phyloP scores from a whole-genome alignment of 441 rosid species.

The Pelargonium myrrhifolium region DNA sequence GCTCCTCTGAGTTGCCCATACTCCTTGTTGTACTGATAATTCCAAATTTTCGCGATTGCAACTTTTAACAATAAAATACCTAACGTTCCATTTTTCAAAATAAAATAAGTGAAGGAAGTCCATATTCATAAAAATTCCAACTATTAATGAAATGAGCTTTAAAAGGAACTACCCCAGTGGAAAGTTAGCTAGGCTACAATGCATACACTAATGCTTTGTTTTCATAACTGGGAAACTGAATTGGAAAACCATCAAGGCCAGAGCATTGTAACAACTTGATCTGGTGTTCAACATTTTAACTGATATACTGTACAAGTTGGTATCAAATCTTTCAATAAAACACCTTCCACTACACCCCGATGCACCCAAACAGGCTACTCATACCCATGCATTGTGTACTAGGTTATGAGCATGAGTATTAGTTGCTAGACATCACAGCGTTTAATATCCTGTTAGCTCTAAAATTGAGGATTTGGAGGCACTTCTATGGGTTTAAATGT shows the following conservation, averaged over 20 bases:
- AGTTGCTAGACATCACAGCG: conserved; percentile 2
- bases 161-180: not conserved
- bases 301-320: not conserved
- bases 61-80: conserved; percentile 99
- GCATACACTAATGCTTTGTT: not conserved
- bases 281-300: conserved; percentile 1
- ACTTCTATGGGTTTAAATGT: not conserved
- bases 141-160: not conserved
- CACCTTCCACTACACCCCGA: conserved; percentile 4
- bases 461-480: not conserved
- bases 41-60: conserved; percentile 96
- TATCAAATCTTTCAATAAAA: conserved; percentile 5
- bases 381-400: not conserved
- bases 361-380: not conserved
- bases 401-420: not conserved
- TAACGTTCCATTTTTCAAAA: conserved; percentile 30
- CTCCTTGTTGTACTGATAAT: conserved; percentile 97
- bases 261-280: conserved; percentile 16
- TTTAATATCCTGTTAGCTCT: not conserved
- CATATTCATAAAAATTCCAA: conserved; percentile 13
- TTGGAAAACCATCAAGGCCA: conserved; percentile 5
- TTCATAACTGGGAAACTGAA: not conserved
- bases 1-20: conserved; percentile 99
- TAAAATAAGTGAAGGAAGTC: conserved; percentile 19
- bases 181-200: not conserved